Conservation (phyloP, 768 basidiomycete species). For the Panus rudis region DNA sequence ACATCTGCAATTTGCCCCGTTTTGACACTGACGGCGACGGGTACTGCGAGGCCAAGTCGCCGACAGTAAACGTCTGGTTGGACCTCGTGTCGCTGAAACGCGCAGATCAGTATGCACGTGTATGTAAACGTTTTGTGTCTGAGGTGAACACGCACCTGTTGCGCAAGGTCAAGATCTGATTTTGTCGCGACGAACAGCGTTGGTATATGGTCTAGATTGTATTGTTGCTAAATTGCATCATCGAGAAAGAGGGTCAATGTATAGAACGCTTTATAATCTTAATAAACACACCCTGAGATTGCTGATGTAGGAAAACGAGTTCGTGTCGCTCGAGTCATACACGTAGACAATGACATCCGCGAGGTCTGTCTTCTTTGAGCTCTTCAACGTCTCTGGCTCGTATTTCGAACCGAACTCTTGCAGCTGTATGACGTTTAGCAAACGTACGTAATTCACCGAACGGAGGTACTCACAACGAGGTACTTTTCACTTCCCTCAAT, state of each 20-base stretch:
- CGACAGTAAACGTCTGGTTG: conserved; percentile 97
- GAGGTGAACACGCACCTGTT: conserved; percentile 54
- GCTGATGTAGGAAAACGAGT: conserved; percentile 97
- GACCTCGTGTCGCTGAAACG: conserved; percentile 82
- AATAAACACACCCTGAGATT: conserved; percentile 73
- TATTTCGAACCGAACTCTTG: conserved; percentile 98
- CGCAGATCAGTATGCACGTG: conserved; percentile 1
- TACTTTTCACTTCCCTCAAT: conserved; percentile 94
- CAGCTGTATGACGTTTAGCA: conserved; percentile 41
- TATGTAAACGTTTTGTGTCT: neutral
- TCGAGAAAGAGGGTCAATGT: too few relatives aligned
- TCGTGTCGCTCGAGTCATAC: conserved; percentile 96
- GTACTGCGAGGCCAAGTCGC: conserved; percentile 82
- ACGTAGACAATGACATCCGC: conserved; percentile 95
- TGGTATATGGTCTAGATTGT: conserved; percentile 90
- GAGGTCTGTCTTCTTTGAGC: conserved; percentile 83
- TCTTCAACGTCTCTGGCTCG: conserved; percentile 84
- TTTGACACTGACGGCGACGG: conserved; percentile 89
- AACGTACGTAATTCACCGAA: neutral
- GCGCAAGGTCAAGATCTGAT: conserved; percentile 92
- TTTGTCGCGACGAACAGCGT: conserved; percentile 98
- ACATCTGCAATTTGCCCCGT: conserved; percentile 80
- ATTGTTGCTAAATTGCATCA: conserved; percentile 81
- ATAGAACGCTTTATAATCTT: too few relatives aligned
- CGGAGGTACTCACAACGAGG: conserved; percentile 65